Evolutionary conservation across 2,329 filamentous ascomycete species (phyloP).

Genomic region (Fusarium bulbicola): DNA sequence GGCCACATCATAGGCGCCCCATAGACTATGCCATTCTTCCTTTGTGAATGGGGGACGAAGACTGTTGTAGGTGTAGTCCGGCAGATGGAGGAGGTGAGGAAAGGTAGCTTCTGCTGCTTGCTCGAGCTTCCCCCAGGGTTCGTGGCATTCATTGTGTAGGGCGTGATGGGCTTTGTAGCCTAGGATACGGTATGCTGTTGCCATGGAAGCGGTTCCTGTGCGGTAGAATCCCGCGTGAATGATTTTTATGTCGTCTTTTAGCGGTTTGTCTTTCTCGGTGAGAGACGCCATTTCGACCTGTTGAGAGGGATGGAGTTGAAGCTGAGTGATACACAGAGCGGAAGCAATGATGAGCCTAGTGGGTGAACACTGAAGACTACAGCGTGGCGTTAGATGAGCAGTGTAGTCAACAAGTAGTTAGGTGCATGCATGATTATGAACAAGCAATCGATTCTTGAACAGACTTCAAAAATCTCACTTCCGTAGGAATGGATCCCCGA

Average conservation of each 20-base stretch:
- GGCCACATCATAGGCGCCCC: conserved; percentile 9
- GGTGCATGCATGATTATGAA: not conserved
- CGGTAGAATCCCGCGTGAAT: conserved; percentile 13
- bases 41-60: not conserved
- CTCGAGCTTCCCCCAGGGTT: not conserved
- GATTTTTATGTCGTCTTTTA: not conserved
- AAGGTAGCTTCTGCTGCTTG: conserved; percentile 16
- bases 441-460: too few relatives aligned
- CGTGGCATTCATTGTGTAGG: not conserved
- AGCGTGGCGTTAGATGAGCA: rapidly evolving
- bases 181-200: not conserved
- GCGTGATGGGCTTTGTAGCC: conserved; percentile 10
- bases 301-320: rapidly evolving
- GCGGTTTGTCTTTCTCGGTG: rapidly evolving
- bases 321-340: rapidly evolving
- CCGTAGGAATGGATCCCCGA: rapidly evolving
- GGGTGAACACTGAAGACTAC: too few relatives aligned
- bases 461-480: not conserved
- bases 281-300: not conserved
- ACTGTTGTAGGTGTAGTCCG: not conserved
- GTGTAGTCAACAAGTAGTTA: rapidly evolving
- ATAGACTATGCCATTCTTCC: not conserved
- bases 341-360: rapidly evolving
- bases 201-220: conserved; percentile 11
- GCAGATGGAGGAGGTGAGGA: not conserved